phyloP scores from a whole-genome alignment of 192 early-diverging fungal genomes.

The Linnemannia schmuckeri region DNA sequence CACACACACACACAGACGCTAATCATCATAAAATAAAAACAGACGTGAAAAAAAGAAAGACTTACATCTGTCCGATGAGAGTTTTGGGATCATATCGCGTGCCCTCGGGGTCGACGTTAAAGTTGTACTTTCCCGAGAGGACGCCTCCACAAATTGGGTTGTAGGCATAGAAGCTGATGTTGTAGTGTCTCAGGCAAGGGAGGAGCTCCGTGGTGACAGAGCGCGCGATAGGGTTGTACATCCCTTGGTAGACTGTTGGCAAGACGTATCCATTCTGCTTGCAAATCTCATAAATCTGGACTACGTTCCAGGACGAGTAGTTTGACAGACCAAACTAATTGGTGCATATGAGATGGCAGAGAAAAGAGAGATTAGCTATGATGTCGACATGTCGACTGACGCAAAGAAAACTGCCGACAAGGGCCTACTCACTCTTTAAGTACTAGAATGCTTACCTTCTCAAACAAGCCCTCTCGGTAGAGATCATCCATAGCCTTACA shows the following conservation, averaged over 20 bases:
- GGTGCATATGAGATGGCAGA: not conserved
- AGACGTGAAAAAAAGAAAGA: not conserved
- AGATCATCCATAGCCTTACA: slow-evolving; percentile 67
- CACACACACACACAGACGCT: too few species aligned
- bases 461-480: slow-evolving; percentile 65
- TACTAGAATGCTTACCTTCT: slow-evolving; percentile 25
- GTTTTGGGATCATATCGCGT: slow-evolving; percentile 19
- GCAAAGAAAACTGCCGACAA: not conserved
- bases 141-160: slow-evolving; percentile 63
- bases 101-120: slow-evolving; percentile 6
- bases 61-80: slow-evolving; percentile 12
- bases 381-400: too few species aligned
- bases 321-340: slow-evolving; percentile 43
- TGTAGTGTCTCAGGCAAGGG: slow-evolving; percentile 65
- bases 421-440: too few species aligned
- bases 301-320: slow-evolving; percentile 34
- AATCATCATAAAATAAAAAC: too few species aligned
- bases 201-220: slow-evolving; percentile 60
- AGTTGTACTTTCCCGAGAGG: slow-evolving; percentile 30
- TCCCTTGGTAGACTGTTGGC: slow-evolving; percentile 45
- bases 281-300: slow-evolving; percentile 29
- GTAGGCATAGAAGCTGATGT: slow-evolving; percentile 73
- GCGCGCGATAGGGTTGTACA: slow-evolving; percentile 41
- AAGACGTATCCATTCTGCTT: slow-evolving; percentile 35
- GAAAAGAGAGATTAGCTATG: not conserved